These are phyloP conservation scores for Pseudogymnoascus sp. DNA, from an alignment of 2,329 filamentous ascomycete species.

Conservation along the genomic window DNA sequence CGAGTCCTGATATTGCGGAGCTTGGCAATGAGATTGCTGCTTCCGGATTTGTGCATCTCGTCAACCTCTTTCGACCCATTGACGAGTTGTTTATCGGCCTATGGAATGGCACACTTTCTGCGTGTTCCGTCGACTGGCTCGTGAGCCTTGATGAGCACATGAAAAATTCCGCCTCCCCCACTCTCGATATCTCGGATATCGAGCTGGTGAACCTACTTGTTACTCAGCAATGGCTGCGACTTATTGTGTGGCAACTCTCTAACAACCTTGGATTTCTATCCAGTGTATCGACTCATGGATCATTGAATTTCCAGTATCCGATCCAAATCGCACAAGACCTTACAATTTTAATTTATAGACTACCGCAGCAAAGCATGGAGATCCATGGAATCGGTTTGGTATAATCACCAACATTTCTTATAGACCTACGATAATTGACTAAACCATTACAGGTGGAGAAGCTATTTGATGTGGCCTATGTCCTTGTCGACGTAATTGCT, in stretches of 20 bases:
- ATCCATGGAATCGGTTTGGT: constrained; percentile 39
- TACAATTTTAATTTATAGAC: constrained; percentile 31
- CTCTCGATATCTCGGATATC: constrained; percentile 44
- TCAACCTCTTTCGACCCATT: constrained; percentile 54
- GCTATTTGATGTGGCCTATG: background rate
- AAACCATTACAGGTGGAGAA: background rate
- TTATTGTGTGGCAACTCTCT: constrained; percentile 66
- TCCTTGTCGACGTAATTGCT: background rate
- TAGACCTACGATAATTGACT: background rate
- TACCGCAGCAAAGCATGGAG: constrained; percentile 37
- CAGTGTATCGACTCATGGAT: constrained; percentile 48
- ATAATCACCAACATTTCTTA: background rate
- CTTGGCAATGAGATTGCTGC: constrained; percentile 45
- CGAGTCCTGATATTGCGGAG: constrained; percentile 42
- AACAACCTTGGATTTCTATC: constrained; percentile 59
- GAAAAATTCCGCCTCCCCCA: constrained; percentile 34
- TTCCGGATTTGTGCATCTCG: constrained; percentile 52
- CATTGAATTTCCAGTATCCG: constrained; percentile 56
- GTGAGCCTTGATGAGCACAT: constrained; percentile 44
- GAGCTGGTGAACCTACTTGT: constrained; percentile 63
- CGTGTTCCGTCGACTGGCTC: constrained; percentile 30
- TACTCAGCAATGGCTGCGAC: constrained; percentile 63
- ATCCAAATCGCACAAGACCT: constrained; percentile 55
- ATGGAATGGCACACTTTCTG: constrained; percentile 52
- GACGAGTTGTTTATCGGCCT: constrained; percentile 56